Conservation (phyloP, 2,329 filamentous ascomycete genomes). For the Fusarium sp. region DNA sequence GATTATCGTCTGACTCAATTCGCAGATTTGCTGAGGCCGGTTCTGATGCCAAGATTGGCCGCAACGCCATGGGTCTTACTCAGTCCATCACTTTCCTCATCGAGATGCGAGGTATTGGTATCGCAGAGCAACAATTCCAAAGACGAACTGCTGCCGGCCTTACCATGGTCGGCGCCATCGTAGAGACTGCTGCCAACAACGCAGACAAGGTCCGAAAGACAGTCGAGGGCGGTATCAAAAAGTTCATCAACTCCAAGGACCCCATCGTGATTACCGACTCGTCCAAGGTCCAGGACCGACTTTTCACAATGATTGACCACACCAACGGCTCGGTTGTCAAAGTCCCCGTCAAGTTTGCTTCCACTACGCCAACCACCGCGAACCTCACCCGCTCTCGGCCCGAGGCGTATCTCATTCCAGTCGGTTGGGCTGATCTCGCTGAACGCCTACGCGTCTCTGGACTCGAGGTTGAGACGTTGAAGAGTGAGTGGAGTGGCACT, state of each 20-base stretch:
- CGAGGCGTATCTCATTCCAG: slow-evolving; percentile 46
- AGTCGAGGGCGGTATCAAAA: slow-evolving; percentile 39
- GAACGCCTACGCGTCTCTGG: slow-evolving; percentile 44
- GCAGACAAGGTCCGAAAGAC: slow-evolving; percentile 43
- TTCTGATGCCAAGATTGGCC: slow-evolving; percentile 46
- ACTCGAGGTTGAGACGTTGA: slow-evolving; percentile 41
- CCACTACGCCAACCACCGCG: slow-evolving; percentile 43
- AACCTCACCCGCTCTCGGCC: slow-evolving; percentile 48
- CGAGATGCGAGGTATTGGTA: slow-evolving; percentile 48
- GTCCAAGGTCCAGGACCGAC: slow-evolving; percentile 29
- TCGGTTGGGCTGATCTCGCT: slow-evolving; percentile 44
- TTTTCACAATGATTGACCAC: slow-evolving; percentile 44
- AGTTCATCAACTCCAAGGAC: slow-evolving; percentile 45
- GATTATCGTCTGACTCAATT: rapidly evolving
- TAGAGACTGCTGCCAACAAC: slow-evolving; percentile 47
- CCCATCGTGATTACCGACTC: slow-evolving; percentile 48
- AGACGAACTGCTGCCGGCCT: slow-evolving; percentile 45
- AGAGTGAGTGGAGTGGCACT: slow-evolving; percentile 36
- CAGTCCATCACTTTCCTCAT: slow-evolving; percentile 47
- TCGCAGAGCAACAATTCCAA: slow-evolving; percentile 48
- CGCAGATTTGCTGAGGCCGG: slow-evolving; percentile 44
- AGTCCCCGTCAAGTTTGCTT: slow-evolving; percentile 44
- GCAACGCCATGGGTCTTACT: slow-evolving; percentile 45
- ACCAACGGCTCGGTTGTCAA: slow-evolving; percentile 44
- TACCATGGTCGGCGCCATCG: slow-evolving; percentile 43